phyloP scores from a whole-genome alignment of 768 basidiomycete genomes.

The Phaffia tasmanica region DNA sequence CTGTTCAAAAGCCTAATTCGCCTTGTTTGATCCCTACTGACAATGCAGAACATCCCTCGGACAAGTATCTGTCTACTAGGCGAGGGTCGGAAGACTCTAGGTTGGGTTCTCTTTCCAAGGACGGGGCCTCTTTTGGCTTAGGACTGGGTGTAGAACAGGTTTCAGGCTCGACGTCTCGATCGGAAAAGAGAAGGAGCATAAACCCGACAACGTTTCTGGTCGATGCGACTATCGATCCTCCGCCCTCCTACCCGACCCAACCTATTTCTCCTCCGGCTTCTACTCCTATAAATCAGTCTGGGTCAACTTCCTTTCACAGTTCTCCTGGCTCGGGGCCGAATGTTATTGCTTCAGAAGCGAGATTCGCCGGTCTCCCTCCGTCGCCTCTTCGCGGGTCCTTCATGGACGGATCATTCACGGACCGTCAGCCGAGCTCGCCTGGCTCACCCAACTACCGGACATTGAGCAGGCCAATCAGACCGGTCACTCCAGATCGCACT shows the following conservation, averaged over 20 bases:
- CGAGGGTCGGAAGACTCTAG: neutral
- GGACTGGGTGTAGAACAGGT: slow-evolving; percentile 37
- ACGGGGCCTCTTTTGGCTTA: slow-evolving; percentile 28
- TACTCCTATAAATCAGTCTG: neutral
- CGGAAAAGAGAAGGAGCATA: slow-evolving; percentile 48
- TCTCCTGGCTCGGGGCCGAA: slow-evolving; percentile 30
- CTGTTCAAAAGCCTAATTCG: too few species aligned
- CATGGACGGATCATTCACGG: slow-evolving; percentile 40
- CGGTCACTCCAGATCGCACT: too few species aligned
- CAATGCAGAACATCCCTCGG: neutral
- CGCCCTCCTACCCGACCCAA: neutral
- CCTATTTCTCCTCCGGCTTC: neutral
- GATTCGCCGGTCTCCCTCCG: slow-evolving; percentile 34
- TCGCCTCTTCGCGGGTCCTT: slow-evolving; percentile 38
- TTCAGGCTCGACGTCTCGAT: slow-evolving; percentile 35
- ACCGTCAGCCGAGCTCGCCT: slow-evolving; percentile 29
- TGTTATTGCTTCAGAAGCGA: slow-evolving; percentile 23
- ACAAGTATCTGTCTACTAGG: neutral
- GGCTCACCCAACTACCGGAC: slow-evolving; percentile 16
- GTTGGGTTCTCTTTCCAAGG: too few species aligned
- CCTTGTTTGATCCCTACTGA: neutral
- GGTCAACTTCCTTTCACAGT: neutral
- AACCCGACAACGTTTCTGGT: slow-evolving; percentile 40
- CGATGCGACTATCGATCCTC: neutral
- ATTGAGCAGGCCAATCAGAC: too few species aligned